These are phyloP conservation scores for Pseudopyrenochaeta lycopersici DNA, from an alignment of 2,329 filamentous ascomycete species.

Conservation along the genomic window DNA sequence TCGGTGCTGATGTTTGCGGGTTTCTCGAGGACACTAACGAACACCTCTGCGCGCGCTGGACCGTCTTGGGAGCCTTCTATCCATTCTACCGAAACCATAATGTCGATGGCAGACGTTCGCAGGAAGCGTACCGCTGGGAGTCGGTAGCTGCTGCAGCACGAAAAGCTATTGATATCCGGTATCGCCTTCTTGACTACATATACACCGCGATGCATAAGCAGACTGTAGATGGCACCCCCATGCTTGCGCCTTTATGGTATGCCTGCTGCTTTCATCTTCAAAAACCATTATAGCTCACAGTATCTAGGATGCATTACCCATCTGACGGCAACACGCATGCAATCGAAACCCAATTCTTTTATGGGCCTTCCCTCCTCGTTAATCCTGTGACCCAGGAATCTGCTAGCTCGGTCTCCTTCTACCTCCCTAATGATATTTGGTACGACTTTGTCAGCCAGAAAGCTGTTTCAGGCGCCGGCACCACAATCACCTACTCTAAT, in stretches of 20 bases:
- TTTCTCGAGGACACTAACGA: slow-evolving; percentile 73
- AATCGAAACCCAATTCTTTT: slow-evolving; percentile 67
- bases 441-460: slow-evolving; percentile 48
- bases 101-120: slow-evolving; percentile 64
- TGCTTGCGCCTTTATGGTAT: slow-evolving; percentile 75
- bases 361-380: slow-evolving; percentile 65
- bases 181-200: slow-evolving; percentile 80
- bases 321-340: slow-evolving; percentile 59
- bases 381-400: slow-evolving; percentile 63
- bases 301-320: slow-evolving; percentile 68
- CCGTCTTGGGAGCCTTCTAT: slow-evolving; percentile 73
- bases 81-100: slow-evolving; percentile 81
- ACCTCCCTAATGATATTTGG: slow-evolving; percentile 67
- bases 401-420: slow-evolving; percentile 61
- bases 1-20: slow-evolving; percentile 74
- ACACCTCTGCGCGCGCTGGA: slow-evolving; percentile 76
- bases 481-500: slow-evolving; percentile 55
- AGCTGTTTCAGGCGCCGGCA: slow-evolving; percentile 48
- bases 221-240: slow-evolving; percentile 68
- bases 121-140: slow-evolving; percentile 68
- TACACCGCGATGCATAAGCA: slow-evolving; percentile 75
- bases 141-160: slow-evolving; percentile 70
- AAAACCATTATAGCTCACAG: slow-evolving; percentile 3
- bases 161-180: slow-evolving; percentile 75
- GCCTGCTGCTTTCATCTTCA: slow-evolving; percentile 49